phyloP scores from a whole-genome alignment of 2,329 filamentous ascomycete species.

The Aspergillus persii region DNA sequence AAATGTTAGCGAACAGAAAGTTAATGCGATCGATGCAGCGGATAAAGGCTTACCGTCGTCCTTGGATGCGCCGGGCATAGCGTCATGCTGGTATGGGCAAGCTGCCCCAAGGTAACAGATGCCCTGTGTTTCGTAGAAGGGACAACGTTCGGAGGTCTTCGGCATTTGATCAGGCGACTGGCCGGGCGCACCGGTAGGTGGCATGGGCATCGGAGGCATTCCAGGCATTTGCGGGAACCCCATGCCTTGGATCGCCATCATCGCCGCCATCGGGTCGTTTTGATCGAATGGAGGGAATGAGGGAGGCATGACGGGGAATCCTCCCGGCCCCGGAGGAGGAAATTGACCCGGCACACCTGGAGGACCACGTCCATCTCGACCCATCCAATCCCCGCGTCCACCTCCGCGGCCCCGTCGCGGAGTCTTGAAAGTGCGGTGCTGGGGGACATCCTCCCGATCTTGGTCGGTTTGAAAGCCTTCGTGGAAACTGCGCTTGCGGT shows the following conservation, averaged over 20 bases:
- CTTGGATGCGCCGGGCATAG: conserved; percentile 39
- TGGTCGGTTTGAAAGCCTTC: conserved; percentile 49
- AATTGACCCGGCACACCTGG: conserved; percentile 26
- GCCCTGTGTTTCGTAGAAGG: conserved; percentile 59
- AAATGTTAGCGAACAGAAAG: neutral
- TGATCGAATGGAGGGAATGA: conserved; percentile 54
- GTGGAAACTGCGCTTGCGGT: conserved; percentile 53
- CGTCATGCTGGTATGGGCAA: conserved; percentile 59
- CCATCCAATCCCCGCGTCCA: conserved; percentile 45
- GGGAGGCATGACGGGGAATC: conserved; percentile 40
- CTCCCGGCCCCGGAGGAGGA: conserved; percentile 22
- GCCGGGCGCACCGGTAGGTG: conserved; percentile 22
- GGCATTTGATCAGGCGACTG: conserved; percentile 29
- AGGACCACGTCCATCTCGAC: conserved; percentile 27
- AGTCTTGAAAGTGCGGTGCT: conserved; percentile 50
- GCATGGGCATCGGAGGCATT: conserved; percentile 44
- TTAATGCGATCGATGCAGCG: neutral
- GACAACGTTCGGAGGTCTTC: conserved; percentile 47
- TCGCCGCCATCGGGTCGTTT: conserved; percentile 54
- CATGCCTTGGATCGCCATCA: conserved; percentile 55
- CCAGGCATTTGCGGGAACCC: conserved; percentile 50
- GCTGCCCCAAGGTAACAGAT: conserved; percentile 56
- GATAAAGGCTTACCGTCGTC: conserved; percentile 33
- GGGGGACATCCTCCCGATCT: conserved; percentile 42
- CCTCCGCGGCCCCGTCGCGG: conserved; percentile 39